phyloP scores from a whole-genome alignment of 179 eudicot species.

The Beta macrorhiza region DNA sequence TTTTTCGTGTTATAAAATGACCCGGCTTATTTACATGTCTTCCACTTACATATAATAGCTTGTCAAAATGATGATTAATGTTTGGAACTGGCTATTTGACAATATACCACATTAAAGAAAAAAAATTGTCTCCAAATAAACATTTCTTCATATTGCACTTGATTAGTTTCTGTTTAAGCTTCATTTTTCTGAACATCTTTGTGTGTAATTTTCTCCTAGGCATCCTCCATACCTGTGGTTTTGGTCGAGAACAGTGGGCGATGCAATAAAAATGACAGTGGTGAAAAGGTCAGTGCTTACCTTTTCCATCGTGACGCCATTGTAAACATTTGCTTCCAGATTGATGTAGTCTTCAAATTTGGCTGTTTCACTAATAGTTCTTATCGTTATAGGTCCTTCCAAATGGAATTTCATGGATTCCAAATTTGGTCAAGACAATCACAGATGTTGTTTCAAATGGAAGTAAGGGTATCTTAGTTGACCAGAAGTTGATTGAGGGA shows the following conservation, averaged over 20 bases:
- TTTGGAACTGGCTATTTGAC: neutral
- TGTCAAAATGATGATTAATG: neutral
- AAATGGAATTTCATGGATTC: conserved; percentile 80
- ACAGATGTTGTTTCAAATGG: conserved; percentile 66
- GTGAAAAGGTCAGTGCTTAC: conserved; percentile 68
- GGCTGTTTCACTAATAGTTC: conserved; percentile 9
- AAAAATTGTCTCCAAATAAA: neutral
- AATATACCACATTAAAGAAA: neutral
- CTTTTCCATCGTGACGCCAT: neutral
- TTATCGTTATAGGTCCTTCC: conserved; percentile 63
- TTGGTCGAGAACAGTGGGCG: conserved; percentile 99
- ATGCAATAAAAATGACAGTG: conserved; percentile 78
- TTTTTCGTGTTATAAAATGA: neutral
- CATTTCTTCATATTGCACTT: neutral
- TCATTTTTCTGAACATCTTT: neutral
- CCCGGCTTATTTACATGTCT: neutral
- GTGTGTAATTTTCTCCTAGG: conserved; percentile 37
- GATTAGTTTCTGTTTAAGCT: neutral
- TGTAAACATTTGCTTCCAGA: neutral
- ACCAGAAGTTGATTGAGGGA: conserved; percentile 85
- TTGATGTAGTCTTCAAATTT: neutral
- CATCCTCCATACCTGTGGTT: conserved; percentile 60
- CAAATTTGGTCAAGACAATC: conserved; percentile 68
- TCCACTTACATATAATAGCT: neutral
- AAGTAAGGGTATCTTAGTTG: conserved; percentile 67